Conservation (phyloP, 345 rosid genomes). For the Mallotus nudiflorus region DNA sequence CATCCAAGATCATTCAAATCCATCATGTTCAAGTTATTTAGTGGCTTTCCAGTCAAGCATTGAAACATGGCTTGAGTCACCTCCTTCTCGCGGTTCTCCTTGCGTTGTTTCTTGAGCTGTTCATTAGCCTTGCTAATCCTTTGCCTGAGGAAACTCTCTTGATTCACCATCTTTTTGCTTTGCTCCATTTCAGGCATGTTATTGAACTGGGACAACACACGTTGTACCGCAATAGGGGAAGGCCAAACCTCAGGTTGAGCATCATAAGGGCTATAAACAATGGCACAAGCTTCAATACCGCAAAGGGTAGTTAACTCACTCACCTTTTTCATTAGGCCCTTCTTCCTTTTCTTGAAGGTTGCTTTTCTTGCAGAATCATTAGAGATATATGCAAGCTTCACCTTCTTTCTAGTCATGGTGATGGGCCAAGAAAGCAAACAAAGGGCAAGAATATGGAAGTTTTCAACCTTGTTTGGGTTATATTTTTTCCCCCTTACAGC, state of each 20-base stretch:
- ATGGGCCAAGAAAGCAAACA: not conserved
- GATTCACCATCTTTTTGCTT: slow-evolving; percentile 46
- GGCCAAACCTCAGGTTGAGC: slow-evolving; percentile 54
- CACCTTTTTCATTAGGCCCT: slow-evolving; percentile 63
- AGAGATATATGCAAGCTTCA: slow-evolving; percentile 48
- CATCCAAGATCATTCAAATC: slow-evolving; percentile 44
- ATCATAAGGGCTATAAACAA: slow-evolving; percentile 41
- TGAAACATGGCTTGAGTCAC: slow-evolving; percentile 34
- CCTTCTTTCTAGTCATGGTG: slow-evolving; percentile 59
- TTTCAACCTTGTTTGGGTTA: not conserved
- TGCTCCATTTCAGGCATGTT: slow-evolving; percentile 48
- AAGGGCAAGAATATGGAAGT: not conserved
- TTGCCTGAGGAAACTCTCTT: slow-evolving; percentile 43
- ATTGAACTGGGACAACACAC: slow-evolving; percentile 31
- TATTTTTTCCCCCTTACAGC: not conserved
- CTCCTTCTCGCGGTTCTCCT: slow-evolving; percentile 46
- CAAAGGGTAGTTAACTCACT: slow-evolving; percentile 60
- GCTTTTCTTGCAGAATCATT: slow-evolving; percentile 53
- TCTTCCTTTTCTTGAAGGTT: slow-evolving; percentile 64
- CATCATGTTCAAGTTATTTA: slow-evolving; percentile 23
- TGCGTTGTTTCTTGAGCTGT: slow-evolving; percentile 37
- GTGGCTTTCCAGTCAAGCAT: slow-evolving; percentile 17
- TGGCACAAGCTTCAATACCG: slow-evolving; percentile 49
- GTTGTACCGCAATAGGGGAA: slow-evolving; percentile 32
- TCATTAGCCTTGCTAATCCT: slow-evolving; percentile 34